phyloP scores from a whole-genome alignment of 805 yeast species.

The Brettanomyces bruxellensis region DNA sequence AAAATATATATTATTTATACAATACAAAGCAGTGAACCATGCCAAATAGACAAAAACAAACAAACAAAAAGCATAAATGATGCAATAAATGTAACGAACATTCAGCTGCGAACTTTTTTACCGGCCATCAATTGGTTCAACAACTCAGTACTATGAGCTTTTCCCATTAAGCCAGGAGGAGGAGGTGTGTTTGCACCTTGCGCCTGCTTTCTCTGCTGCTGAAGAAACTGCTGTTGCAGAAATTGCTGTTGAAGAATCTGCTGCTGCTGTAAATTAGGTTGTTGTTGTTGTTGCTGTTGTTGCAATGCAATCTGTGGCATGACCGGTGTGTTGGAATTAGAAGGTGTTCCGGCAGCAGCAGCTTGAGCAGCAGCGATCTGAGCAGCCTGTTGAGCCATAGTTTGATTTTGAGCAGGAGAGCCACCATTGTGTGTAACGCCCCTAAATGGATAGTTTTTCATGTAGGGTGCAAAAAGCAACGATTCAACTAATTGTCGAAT shows the following conservation, averaged over 20 bases:
- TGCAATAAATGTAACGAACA: too few species aligned
- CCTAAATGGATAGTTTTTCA: slow-evolving; percentile 23
- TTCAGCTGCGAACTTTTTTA: slow-evolving; percentile 26
- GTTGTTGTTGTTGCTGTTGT: slow-evolving; percentile 18
- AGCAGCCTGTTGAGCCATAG: background rate
- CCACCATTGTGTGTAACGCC: slow-evolving; percentile 5
- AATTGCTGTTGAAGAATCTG: slow-evolving; percentile 22
- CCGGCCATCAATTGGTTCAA: slow-evolving; percentile 82
- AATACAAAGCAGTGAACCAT: background rate
- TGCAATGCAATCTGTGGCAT: slow-evolving; percentile 24
- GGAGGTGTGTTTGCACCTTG: slow-evolving; percentile 56
- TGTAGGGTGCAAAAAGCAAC: slow-evolving; percentile 23
- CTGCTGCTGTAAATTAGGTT: slow-evolving; percentile 19
- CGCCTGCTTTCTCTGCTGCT: slow-evolving; percentile 24
- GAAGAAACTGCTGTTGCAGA: slow-evolving; percentile 21
- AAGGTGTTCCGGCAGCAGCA: background rate
- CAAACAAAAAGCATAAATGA: too few species aligned
- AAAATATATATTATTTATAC: slow-evolving; percentile 5
- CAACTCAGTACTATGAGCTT: slow-evolving; percentile 47
- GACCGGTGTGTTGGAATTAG: too few species aligned
- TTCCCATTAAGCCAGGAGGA: slow-evolving; percentile 2
- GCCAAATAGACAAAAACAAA: too few species aligned
- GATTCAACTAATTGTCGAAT: slow-evolving; percentile 23
- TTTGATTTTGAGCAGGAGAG: background rate
- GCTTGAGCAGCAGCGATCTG: slow-evolving; percentile 12